A percentile compares a stretch with the other conserved stretches of the same genome.
These are phyloP conservation scores for Pseudonitzschia multiseries DNA, from an alignment of 108 stramenopile genomes.

Conservation along the genomic window DNA sequence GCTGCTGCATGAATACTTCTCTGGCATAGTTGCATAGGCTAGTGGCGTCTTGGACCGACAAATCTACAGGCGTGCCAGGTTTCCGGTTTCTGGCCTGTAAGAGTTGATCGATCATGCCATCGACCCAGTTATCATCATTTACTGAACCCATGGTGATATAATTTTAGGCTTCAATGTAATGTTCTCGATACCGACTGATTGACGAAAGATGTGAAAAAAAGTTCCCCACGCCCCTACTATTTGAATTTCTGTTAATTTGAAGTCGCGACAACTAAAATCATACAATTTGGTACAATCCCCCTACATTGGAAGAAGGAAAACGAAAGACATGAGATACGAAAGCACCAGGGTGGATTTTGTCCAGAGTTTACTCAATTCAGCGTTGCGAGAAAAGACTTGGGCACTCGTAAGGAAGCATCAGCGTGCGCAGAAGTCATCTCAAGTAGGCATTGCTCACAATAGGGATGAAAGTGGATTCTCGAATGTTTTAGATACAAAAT, in stretches of 20 bases:
- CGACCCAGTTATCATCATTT: slow-evolving; percentile 86
- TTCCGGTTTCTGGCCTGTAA: slow-evolving; percentile 84
- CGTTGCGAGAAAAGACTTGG: no score
- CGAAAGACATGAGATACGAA: not conserved
- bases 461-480: no score
- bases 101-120: slow-evolving; percentile 88
- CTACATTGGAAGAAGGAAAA: not conserved
- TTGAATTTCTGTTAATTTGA: not conserved
- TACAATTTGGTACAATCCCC: not conserved
- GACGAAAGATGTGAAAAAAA: slow-evolving; percentile 2
- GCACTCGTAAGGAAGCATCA: no score
- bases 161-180: not conserved
- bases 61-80: slow-evolving; percentile 87
- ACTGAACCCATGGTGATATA: slow-evolving; percentile 9
- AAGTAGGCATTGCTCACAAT: no score
- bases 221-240: slow-evolving; percentile 1
- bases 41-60: slow-evolving; percentile 81
- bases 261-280: not conserved
- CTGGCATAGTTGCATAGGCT: slow-evolving; percentile 83
- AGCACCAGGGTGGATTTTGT: not conserved
- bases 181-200: not conserved
- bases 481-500: no score
- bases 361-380: no score
- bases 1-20: slow-evolving; percentile 95
- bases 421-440: no score